Conservation (phyloP, 2,329 filamentous ascomycete genomes). For the Septoria petroselini region DNA sequence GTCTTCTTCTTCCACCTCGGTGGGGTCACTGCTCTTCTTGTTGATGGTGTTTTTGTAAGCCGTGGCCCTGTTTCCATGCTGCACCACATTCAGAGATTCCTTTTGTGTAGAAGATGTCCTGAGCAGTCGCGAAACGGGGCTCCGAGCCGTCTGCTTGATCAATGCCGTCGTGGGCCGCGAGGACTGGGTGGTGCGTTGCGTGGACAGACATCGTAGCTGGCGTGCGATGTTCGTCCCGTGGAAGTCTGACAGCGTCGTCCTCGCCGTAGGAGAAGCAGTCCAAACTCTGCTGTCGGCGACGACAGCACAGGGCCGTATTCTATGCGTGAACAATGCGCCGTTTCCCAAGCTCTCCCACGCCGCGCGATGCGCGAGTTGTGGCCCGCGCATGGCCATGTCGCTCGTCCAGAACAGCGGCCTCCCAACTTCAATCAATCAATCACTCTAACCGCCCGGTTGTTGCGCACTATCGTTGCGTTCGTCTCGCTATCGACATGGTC, state of each 20-base stretch:
- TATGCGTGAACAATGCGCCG: constrained; percentile 37
- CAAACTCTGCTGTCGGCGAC: too few species aligned
- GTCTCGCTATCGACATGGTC: constrained; percentile 10
- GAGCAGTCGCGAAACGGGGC: constrained; percentile 18
- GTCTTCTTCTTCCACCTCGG: constrained; percentile 47
- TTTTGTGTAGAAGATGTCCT: constrained; percentile 24
- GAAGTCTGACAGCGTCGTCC: neutral
- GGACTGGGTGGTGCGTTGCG: constrained; percentile 6
- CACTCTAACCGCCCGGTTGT: neutral
- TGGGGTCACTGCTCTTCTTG: constrained; percentile 23
- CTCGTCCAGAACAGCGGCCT: neutral
- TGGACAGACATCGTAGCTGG: constrained; percentile 26
- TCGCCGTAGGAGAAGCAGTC: neutral
- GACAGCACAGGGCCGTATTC: constrained; percentile 28
- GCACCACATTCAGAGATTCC: constrained; percentile 16
- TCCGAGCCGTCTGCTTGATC: constrained; percentile 8
- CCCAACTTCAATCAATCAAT: too few species aligned
- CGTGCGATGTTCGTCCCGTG: neutral
- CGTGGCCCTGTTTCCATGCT: constrained; percentile 17
- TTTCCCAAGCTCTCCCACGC: constrained; percentile 39
- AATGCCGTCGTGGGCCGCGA: constrained; percentile 17
- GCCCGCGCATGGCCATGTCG: constrained; percentile 26
- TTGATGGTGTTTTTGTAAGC: constrained; percentile 25
- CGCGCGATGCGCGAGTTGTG: constrained; percentile 25
- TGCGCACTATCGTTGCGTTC: constrained; percentile 6